Conservation (phyloP, 179 eudicot genomes). For the Spinacia oleracea region DNA sequence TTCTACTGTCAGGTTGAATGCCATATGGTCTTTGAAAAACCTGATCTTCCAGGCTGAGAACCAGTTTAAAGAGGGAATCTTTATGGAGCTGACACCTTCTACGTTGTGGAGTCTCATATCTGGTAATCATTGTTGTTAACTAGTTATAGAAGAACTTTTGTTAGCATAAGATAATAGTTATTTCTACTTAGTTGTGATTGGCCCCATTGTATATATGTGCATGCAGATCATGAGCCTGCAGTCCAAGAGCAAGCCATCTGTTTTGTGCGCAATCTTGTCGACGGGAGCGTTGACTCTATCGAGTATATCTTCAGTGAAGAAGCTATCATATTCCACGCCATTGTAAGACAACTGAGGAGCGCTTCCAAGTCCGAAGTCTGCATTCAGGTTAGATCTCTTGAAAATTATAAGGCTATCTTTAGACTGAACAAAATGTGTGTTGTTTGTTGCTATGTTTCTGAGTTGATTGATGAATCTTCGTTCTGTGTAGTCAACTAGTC, state of each 20-base stretch:
- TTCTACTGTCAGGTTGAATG: conserved; percentile 65
- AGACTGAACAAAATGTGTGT: conserved; percentile 1
- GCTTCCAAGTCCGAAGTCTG: conserved; percentile 62
- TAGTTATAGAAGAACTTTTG: neutral
- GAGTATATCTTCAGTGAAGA: conserved; percentile 67
- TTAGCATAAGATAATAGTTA: neutral
- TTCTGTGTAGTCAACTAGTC: neutral
- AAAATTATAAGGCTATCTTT: neutral
- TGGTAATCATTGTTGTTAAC: conserved; percentile 50
- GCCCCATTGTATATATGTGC: conserved; percentile 18
- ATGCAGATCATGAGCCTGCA: conserved; percentile 77
- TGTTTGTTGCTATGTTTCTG: neutral
- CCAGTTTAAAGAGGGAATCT: conserved; percentile 59
- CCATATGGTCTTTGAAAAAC: conserved; percentile 81
- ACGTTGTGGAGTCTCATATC: conserved; percentile 66
- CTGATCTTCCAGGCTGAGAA: conserved; percentile 64
- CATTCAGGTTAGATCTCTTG: conserved; percentile 61
- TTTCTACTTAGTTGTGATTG: neutral
- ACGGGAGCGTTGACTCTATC: conserved; percentile 65
- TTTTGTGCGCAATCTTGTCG: conserved; percentile 76
- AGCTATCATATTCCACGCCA: conserved; percentile 57
- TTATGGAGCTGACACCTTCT: conserved; percentile 61
- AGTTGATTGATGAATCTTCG: neutral
- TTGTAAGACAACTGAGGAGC: conserved; percentile 63
- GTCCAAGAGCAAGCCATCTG: conserved; percentile 95